Evolutionary conservation across 2,329 filamentous ascomycete genomes (phyloP).

Genomic region (Phaeophleospora eucalypticola): DNA sequence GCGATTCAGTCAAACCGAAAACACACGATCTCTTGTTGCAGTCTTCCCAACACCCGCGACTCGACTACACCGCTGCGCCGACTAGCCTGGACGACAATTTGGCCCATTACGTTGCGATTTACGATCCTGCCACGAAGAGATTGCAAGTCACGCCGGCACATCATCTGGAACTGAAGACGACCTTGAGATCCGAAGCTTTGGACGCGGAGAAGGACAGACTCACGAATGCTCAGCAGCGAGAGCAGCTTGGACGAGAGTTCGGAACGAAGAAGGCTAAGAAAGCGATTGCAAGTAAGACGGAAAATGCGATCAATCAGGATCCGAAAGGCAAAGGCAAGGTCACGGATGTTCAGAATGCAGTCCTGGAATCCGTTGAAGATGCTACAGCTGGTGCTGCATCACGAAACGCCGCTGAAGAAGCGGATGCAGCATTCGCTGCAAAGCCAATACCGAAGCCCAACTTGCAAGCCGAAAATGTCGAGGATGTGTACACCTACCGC

Average conservation of each 20-base stretch:
- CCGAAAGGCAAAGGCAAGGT: constrained; percentile 49
- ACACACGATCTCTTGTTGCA: constrained; percentile 55
- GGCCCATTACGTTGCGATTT: constrained; percentile 60
- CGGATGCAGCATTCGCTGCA: constrained; percentile 59
- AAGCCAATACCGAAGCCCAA: constrained; percentile 73
- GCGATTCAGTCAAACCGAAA: constrained; percentile 33
- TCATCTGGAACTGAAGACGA: constrained; percentile 53
- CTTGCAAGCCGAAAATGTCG: constrained; percentile 59
- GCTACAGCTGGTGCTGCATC: constrained; percentile 61
- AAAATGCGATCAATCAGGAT: constrained; percentile 62
- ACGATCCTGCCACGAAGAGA: constrained; percentile 50
- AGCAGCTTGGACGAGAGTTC: constrained; percentile 71
- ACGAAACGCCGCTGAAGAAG: constrained; percentile 60
- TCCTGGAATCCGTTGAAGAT: constrained; percentile 61
- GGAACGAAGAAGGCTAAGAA: constrained; percentile 85
- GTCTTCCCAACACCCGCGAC: constrained; percentile 55
- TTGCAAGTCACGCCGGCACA: constrained; percentile 54
- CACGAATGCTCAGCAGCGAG: constrained; percentile 57
- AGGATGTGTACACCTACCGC: constrained; percentile 68
- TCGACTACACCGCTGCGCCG: constrained; percentile 53
- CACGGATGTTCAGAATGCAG: constrained; percentile 53
- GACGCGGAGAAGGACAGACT: constrained; percentile 35
- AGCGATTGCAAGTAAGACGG: constrained; percentile 62
- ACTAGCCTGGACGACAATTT: constrained; percentile 42
- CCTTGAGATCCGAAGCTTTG: constrained; percentile 41